phyloP scores from a whole-genome alignment of 2,329 filamentous ascomycete genomes.

The Ophiostoma himal-ulmi region DNA sequence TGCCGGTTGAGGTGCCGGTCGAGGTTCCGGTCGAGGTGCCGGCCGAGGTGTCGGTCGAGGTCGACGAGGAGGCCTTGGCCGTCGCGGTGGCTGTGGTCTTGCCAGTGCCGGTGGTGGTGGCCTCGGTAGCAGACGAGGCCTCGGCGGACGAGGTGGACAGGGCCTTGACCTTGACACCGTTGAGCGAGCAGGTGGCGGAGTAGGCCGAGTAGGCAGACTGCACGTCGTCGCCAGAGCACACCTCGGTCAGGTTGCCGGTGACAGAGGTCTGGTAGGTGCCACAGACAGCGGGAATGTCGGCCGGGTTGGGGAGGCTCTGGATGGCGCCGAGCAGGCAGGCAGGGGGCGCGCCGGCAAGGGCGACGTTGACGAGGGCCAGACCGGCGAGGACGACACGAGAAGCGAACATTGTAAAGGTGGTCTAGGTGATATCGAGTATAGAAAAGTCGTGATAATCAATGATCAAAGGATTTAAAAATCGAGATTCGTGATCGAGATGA shows the following conservation, averaged over 20 bases:
- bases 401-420: slow-evolving; percentile 9
- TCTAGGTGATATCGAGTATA: neutral
- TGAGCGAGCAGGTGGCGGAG: slow-evolving; percentile 18
- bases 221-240: slow-evolving; percentile 18
- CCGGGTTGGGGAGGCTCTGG: slow-evolving; percentile 21
- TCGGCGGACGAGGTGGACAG: slow-evolving; percentile 12
- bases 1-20: too few relatives aligned
- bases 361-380: slow-evolving; percentile 13
- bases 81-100: slow-evolving; percentile 2
- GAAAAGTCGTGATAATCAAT: neutral
- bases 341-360: slow-evolving; percentile 7
- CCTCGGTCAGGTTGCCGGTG: slow-evolving; percentile 18
- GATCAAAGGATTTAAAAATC: neutral
- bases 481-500: neutral
- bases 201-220: slow-evolving; percentile 19
- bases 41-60: too few relatives aligned
- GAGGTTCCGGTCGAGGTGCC: neutral
- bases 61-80: slow-evolving; percentile 8
- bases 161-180: slow-evolving; percentile 18
- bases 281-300: slow-evolving; percentile 18
- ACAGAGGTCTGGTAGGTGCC: slow-evolving; percentile 16
- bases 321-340: slow-evolving; percentile 23
- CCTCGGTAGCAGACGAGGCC: slow-evolving; percentile 4
- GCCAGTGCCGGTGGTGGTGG: slow-evolving; percentile 13
- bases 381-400: neutral